Percentiles rank a stretch among this genome's conserved stretches.
Conservation (phyloP, 352 stramenopile genomes). For the Thraustochytrium sp. region DNA sequence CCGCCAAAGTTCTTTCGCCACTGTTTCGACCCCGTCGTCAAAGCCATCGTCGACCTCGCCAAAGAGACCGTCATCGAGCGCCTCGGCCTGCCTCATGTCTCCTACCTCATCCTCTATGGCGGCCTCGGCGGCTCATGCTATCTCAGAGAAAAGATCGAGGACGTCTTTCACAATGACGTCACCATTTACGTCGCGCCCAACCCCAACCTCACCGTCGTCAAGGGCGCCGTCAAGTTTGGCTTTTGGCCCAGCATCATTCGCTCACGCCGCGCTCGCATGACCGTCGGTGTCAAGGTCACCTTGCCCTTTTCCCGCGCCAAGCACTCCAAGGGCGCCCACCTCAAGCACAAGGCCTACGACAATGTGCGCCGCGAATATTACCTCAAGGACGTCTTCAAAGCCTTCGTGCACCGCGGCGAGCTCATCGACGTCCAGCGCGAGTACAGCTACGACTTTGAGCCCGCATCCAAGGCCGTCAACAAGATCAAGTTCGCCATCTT, state of each 20-base stretch:
- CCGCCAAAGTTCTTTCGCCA: background rate
- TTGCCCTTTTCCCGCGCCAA: conserved; percentile 15
- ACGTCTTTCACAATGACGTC: background rate
- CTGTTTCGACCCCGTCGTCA: conserved; percentile 15
- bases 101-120: conserved; percentile 40
- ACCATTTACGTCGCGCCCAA: background rate
- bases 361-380: background rate
- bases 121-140: conserved; percentile 15
- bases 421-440: background rate
- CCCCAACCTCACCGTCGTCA: conserved; percentile 14
- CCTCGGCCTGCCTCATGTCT: background rate
- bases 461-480: background rate
- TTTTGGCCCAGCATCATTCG: conserved; percentile 25
- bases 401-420: conserved; percentile 25
- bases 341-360: conserved; percentile 27
- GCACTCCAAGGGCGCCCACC: conserved; percentile 24
- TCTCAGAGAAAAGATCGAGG: background rate
- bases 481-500: conserved; percentile 45
- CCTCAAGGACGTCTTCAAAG: conserved; percentile 19
- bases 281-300: conserved; percentile 38
- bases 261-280: conserved; percentile 31
- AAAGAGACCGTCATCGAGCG: conserved; percentile 10
- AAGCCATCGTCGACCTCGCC: background rate
- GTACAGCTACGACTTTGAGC: conserved; percentile 31
- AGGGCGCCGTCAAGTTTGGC: conserved; percentile 41